Base-by-base conservation (phyloP, 345 rosid species). In the Cardamine resedifolia region DNA sequence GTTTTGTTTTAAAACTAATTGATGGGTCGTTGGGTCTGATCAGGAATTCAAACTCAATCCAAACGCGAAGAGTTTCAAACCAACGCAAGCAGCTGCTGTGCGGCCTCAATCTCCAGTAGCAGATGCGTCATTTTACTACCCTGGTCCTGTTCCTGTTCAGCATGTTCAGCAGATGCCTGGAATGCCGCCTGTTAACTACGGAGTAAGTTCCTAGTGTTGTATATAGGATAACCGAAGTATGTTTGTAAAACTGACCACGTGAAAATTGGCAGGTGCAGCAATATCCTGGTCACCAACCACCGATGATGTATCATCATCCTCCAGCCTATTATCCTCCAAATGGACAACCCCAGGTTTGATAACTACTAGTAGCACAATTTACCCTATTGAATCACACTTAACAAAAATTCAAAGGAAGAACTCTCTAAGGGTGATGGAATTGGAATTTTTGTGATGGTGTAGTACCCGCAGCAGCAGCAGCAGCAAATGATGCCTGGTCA, bases 1-100 rank as follows among this genome's bases (percentile, higher is more conserved):
- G 24, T 23, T 23, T 23, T 23, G 24, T 23, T 6, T 7, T 0
- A 4, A 28, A 38, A 48, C 47, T 64, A 71, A 64, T 9, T 23
- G 14, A 16, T 28, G 58, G 50, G 33, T 39, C n/a, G 16, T 30
- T 77, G 68, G 57, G 64, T 76, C 16, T 62, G 68, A 20, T 63
- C 89, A 95, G 99, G 99, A 90, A 84, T 95, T 95, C 80, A 95
- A 80, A 74, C 86, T 87, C 39, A 95, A 91, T 83, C 99, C 97
- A 39, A 86, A 95, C 27, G 99, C 98, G 16, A 88, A 90, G 88
- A 90, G 96, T 70, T 92, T 88, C 77, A 78, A 62, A 33, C 97
- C 98, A 56, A 81, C 64, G 11, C 96, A 89, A 58, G 62, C 82
- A 65, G 47, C 80, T 67, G 44, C 84, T 75, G 80, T 74, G 21